phyloP scores from a whole-genome alignment of 805 yeast genomes.

The Metschnikowia colocasiae region DNA sequence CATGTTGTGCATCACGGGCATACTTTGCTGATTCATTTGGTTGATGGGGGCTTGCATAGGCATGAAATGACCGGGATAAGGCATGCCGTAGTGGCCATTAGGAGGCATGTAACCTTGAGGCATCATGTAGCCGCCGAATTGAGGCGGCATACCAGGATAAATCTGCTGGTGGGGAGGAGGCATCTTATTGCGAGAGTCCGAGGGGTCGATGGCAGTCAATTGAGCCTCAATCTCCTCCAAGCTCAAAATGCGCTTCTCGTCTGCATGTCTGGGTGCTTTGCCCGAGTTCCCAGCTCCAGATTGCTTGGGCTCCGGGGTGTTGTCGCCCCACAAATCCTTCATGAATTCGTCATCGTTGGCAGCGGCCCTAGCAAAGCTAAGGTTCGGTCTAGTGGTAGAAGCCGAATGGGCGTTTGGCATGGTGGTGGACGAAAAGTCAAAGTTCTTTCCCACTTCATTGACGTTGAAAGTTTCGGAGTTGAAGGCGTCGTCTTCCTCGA shows the following conservation, averaged over 20 bases:
- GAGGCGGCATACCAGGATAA: slow-evolving; percentile 32
- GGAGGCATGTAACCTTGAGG: slow-evolving; percentile 39
- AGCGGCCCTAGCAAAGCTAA: slow-evolving; percentile 41
- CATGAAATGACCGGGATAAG: slow-evolving; percentile 24
- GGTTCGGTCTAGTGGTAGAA: slow-evolving; percentile 22
- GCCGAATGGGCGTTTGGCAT: slow-evolving; percentile 12
- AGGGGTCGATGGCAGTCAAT: slow-evolving; percentile 45
- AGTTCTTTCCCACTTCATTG: slow-evolving; percentile 55
- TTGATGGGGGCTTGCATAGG: slow-evolving; percentile 16
- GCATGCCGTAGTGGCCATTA: slow-evolving; percentile 31
- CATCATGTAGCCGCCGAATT: slow-evolving; percentile 39
- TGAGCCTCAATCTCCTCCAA: slow-evolving; percentile 85
- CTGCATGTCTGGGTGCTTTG: slow-evolving; percentile 21
- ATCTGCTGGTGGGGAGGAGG: slow-evolving; percentile 23
- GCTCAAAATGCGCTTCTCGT: slow-evolving; percentile 54
- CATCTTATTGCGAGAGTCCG: slow-evolving; percentile 23
- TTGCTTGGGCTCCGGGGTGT: slow-evolving; percentile 25
- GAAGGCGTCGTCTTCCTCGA: slow-evolving; percentile 69
- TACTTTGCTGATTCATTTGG: slow-evolving; percentile 21
- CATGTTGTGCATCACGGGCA: slow-evolving; percentile 21
- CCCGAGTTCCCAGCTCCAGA: slow-evolving; percentile 27
- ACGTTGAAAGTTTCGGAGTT: slow-evolving; percentile 78
- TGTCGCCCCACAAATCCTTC: slow-evolving; percentile 44
- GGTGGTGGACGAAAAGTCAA: slow-evolving; percentile 52
- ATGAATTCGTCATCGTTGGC: slow-evolving; percentile 43